Evolutionary conservation across 2,329 filamentous ascomycete species (phyloP).

Genomic region (Calonectria hongkongensis): DNA sequence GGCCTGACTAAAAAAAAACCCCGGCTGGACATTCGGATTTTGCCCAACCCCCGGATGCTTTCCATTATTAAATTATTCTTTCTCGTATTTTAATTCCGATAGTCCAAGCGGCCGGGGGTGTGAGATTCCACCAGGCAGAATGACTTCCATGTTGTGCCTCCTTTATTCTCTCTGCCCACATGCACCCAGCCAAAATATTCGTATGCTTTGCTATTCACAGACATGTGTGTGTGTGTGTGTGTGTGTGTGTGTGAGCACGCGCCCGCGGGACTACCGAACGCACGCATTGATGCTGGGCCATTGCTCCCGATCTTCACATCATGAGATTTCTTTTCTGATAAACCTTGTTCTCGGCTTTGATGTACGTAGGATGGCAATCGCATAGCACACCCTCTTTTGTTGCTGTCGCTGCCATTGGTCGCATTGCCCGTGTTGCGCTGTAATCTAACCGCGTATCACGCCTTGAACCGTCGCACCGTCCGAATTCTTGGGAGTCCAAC

Average conservation of each 20-base stretch:
- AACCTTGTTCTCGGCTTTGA: not conserved
- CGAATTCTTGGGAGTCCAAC: no score
- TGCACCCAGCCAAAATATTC: no score
- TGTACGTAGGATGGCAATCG: not conserved
- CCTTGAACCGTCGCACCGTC: not conserved
- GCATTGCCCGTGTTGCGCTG: not conserved
- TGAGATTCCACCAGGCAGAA: not conserved
- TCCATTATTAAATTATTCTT: slow-evolving; percentile 23
- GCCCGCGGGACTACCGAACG: not conserved
- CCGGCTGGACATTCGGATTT: slow-evolving; percentile 21
- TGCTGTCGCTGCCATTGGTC: not conserved
- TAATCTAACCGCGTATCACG: slow-evolving; percentile 5
- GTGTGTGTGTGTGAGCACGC: no score
- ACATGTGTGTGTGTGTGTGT: no score
- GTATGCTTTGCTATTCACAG: no score
- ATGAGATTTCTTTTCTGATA: not conserved
- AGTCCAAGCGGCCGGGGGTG: not conserved
- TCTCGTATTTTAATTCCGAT: slow-evolving; percentile 25
- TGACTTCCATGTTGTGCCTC: not conserved
- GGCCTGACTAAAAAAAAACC: not conserved
- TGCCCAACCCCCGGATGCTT: slow-evolving; percentile 2
- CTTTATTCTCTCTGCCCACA: not conserved
- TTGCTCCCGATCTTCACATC: not conserved
- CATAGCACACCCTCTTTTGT: no score
- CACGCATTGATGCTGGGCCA: not conserved